phyloP scores from a whole-genome alignment of 495 filamentous ascomycete species.

The Friedmanniomyces simplex region DNA sequence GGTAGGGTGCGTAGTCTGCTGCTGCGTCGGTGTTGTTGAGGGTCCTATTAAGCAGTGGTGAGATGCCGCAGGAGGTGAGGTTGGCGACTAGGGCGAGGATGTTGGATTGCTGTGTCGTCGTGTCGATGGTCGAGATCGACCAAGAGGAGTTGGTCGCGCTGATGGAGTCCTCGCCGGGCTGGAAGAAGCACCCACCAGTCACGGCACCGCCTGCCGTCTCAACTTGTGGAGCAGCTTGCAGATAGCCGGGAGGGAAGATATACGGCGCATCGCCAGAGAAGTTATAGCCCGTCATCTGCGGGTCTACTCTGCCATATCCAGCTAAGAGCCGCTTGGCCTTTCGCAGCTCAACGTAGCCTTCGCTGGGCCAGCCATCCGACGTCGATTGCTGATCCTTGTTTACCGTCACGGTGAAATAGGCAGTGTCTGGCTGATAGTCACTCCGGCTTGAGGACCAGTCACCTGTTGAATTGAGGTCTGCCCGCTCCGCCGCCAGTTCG shows the following conservation, averaged over 20 bases:
- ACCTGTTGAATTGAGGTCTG: slow-evolving; percentile 40
- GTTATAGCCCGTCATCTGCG: slow-evolving; percentile 46
- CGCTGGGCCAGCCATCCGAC: slow-evolving; percentile 53
- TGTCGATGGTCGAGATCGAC: slow-evolving; percentile 36
- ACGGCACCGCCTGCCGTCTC: slow-evolving; percentile 33
- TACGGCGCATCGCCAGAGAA: slow-evolving; percentile 30
- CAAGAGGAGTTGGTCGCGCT: slow-evolving; percentile 47
- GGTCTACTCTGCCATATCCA: slow-evolving; percentile 46
- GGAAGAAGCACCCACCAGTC: slow-evolving; percentile 43
- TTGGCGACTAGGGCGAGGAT: slow-evolving; percentile 26
- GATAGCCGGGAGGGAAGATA: slow-evolving; percentile 38
- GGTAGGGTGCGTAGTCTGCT: slow-evolving; percentile 37
- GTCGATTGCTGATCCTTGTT: slow-evolving; percentile 38
- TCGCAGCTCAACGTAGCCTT: slow-evolving; percentile 45
- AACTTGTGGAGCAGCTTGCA: slow-evolving; percentile 25
- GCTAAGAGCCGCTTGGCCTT: slow-evolving; percentile 41
- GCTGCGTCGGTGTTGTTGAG: slow-evolving; percentile 44
- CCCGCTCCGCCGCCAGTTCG: slow-evolving; percentile 38
- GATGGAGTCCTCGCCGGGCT: slow-evolving; percentile 30
- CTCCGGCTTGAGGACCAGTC: slow-evolving; percentile 46
- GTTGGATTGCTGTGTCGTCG: slow-evolving; percentile 25
- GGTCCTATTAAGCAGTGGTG: slow-evolving; percentile 46
- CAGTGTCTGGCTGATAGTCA: slow-evolving; percentile 37
- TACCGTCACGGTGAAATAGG: slow-evolving; percentile 42
- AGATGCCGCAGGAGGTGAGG: slow-evolving; percentile 47